Evolutionary conservation across 2,329 filamentous ascomycete species (phyloP).

Genomic region (Colletotrichum tamarilloi): DNA sequence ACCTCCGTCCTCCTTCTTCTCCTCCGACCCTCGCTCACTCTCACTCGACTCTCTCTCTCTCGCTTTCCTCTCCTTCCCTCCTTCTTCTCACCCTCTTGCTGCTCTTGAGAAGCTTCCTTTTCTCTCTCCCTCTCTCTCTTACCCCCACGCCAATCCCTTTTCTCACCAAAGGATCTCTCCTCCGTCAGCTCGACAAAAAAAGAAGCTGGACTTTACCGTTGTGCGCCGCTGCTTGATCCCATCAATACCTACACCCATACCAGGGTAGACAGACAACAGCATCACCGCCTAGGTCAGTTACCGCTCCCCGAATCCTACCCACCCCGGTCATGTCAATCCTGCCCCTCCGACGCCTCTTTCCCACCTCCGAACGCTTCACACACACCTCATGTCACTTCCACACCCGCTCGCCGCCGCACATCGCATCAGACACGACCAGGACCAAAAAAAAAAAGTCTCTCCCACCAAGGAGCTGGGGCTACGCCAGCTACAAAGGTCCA

Average conservation of each 20-base stretch:
- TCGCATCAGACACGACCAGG: not conserved
- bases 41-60: conserved; percentile 33
- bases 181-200: conserved; percentile 24
- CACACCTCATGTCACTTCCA: conserved; percentile 21
- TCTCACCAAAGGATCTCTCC: conserved; percentile 8
- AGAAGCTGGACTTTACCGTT: conserved; percentile 33
- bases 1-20: conserved; percentile 29
- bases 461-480: conserved; percentile 32
- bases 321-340: conserved; percentile 27
- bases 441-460: conserved; percentile 6
- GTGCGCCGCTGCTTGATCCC: conserved; percentile 13
- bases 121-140: not conserved
- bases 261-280: conserved; percentile 6
- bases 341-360: conserved; percentile 20
- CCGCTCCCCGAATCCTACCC: conserved; percentile 14
- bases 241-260: not conserved
- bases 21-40: conserved; percentile 25
- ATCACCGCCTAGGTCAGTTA: conserved; percentile 29
- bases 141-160: not conserved
- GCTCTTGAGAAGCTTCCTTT: not conserved
- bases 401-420: conserved; percentile 8
- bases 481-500: conserved; percentile 35
- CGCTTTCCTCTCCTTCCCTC: conserved; percentile 11
- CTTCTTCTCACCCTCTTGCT: conserved; percentile 18
- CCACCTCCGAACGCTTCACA: conserved; percentile 13